Percentiles rank a stretch among this genome's conserved stretches.
Evolutionary conservation across 352 stramenopile genomes (phyloP).

Genomic region (Phytophthora hybrid): DNA sequence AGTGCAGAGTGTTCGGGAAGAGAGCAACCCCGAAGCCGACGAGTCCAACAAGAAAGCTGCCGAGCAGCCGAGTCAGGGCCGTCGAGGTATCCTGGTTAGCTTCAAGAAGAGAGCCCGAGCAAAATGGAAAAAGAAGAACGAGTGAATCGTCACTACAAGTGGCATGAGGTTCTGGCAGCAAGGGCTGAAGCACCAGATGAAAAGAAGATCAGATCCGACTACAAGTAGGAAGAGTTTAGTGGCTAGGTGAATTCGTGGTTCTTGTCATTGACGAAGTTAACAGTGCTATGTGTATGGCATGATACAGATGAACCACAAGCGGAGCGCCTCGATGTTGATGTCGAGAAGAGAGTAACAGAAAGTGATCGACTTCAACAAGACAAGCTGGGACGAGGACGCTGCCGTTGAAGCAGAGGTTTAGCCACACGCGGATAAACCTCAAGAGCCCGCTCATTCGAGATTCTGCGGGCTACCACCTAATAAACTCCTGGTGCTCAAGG

Average conservation of each 20-base stretch:
- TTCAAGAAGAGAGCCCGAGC: neutral
- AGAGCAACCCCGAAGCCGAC: neutral
- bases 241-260: neutral
- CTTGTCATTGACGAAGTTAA: too few relatives aligned
- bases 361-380: neutral
- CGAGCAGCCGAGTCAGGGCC: neutral
- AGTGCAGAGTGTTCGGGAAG: neutral
- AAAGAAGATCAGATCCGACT: too few relatives aligned
- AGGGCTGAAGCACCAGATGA: neutral
- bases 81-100: neutral
- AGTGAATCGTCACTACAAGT: neutral
- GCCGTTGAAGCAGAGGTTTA: neutral
- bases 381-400: neutral
- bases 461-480: neutral
- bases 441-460: neutral
- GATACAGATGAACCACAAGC: neutral
- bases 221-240: neutral
- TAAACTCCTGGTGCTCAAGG: neutral
- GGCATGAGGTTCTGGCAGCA: neutral
- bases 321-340: neutral
- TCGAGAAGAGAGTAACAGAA: constrained; percentile 1
- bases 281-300: too few relatives aligned
- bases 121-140: neutral
- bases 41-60: neutral
- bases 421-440: neutral